These are phyloP conservation scores for Corchorus capsularis DNA, from an alignment of 345 rosid species.

Conservation along the genomic window DNA sequence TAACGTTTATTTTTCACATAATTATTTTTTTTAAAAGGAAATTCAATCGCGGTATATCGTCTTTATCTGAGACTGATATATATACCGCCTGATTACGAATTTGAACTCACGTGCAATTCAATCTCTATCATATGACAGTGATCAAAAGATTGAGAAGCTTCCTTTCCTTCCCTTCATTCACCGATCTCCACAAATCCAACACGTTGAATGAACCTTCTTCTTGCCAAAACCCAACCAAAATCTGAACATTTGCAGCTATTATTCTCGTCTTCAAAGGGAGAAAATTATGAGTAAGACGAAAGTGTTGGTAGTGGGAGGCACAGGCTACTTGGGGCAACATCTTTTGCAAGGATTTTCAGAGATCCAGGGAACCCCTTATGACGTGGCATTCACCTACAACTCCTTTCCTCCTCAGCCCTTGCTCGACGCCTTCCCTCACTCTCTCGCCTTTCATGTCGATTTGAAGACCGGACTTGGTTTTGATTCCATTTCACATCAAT, in stretches of 20 bases:
- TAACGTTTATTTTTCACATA: no score
- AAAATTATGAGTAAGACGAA: constrained; percentile 44
- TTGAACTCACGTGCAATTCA: constrained; percentile 10
- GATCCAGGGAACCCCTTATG: constrained; percentile 36
- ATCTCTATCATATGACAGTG: background rate
- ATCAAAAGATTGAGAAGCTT: constrained; percentile 2
- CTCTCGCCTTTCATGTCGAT: constrained; percentile 63
- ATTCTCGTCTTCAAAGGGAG: background rate
- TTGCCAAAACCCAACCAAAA: background rate
- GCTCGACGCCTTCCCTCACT: constrained; percentile 55
- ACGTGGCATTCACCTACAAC: constrained; percentile 65
- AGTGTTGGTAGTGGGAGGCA: constrained; percentile 83
- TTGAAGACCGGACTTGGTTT: constrained; percentile 62
- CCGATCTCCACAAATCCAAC: background rate
- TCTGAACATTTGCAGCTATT: constrained; percentile 4
- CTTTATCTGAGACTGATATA: background rate
- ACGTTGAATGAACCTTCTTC: background rate
- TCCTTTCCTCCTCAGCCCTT: constrained; percentile 50
- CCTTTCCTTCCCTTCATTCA: background rate
- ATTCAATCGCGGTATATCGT: no score
- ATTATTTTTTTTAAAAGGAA: no score
- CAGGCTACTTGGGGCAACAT: constrained; percentile 92
- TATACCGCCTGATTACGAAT: background rate
- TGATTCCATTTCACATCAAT: constrained; percentile 47
- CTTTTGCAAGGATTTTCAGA: constrained; percentile 52